phyloP scores from a whole-genome alignment of 1,139 yeast species.

The Geotrichum restrictum region DNA sequence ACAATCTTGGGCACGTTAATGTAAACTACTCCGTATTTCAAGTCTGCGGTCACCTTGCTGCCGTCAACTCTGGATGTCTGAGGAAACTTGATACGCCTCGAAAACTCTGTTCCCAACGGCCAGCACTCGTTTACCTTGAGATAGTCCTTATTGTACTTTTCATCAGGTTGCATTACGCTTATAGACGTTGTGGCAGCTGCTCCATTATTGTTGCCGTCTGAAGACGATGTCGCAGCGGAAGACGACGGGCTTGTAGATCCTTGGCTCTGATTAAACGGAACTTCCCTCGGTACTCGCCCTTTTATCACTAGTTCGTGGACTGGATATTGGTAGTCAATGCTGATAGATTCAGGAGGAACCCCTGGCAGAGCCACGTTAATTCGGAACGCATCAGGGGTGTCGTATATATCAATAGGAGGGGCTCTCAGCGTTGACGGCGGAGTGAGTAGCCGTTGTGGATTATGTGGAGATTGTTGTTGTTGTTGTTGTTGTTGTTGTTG shows the following conservation, averaged over 20 bases:
- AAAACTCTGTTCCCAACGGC: slow-evolving; percentile 7
- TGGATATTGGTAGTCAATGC: slow-evolving; percentile 9
- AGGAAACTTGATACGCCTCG: slow-evolving; percentile 12
- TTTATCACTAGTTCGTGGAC: slow-evolving; percentile 7
- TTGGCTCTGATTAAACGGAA: slow-evolving; percentile 6
- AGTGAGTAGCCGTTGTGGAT: neutral
- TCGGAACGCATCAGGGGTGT: slow-evolving; percentile 10
- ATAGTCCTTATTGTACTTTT: slow-evolving; percentile 6
- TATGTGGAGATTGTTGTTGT: neutral
- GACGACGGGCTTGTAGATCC: neutral
- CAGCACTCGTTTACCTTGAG: slow-evolving; percentile 13
- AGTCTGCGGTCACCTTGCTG: slow-evolving; percentile 12
- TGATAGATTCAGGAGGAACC: slow-evolving; percentile 11
- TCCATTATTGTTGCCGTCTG: neutral
- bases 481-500: neutral
- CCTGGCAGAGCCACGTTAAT: slow-evolving; percentile 15
- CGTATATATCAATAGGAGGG: slow-evolving; percentile 13
- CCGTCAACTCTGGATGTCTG: slow-evolving; percentile 7
- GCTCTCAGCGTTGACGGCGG: neutral
- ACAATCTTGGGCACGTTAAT: slow-evolving; percentile 10
- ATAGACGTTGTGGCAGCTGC: neutral
- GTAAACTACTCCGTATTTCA: slow-evolving; percentile 12
- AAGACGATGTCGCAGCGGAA: no score
- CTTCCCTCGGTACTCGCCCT: slow-evolving; percentile 10
- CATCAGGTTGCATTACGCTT: neutral